phyloP scores from a whole-genome alignment of 371 early-diverging fungal genomes.

The Syncephalastrum sp. region DNA sequence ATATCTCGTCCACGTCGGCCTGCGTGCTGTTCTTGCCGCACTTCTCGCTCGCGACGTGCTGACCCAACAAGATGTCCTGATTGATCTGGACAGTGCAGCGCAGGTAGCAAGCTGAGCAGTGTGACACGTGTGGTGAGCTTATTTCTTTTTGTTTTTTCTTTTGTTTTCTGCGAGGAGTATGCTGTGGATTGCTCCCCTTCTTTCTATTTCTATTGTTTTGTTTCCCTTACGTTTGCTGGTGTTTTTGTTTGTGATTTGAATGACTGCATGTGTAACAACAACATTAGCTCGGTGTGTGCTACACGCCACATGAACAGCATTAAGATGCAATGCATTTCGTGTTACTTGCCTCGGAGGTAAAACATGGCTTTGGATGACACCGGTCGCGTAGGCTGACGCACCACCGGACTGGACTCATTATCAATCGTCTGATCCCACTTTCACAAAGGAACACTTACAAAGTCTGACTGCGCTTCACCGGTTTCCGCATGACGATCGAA shows the following conservation, averaged over 20 bases:
- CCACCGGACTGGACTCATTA: conserved; percentile 7
- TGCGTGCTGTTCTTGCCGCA: conserved; percentile 40
- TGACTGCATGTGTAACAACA: conserved; percentile 17
- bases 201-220: background rate
- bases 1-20: conserved; percentile 43
- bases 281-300: too few species aligned
- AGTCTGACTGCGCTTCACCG: conserved; percentile 20
- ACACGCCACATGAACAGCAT: too few species aligned
- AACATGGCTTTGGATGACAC: conserved; percentile 32
- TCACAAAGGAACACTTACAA: conserved; percentile 13
- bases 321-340: background rate
- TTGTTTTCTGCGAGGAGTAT: too few species aligned
- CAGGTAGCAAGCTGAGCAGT: conserved; percentile 24
- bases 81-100: conserved; percentile 32
- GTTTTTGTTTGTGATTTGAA: conserved; percentile 37
- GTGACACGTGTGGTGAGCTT: too few species aligned
- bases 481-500: conserved; percentile 41
- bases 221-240: conserved; percentile 35
- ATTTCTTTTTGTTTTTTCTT: too few species aligned
- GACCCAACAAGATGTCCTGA: conserved; percentile 30
- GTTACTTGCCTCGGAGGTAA: conserved; percentile 35
- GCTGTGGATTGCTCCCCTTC: too few species aligned
- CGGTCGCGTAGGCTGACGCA: conserved; percentile 7
- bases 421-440: background rate
- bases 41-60: conserved; percentile 23